Evolutionary conservation across 2,329 filamentous ascomycete genomes (phyloP), one percentile per base, ranked within the genome.

Genomic region (Apiospora malaysiana): DNA sequence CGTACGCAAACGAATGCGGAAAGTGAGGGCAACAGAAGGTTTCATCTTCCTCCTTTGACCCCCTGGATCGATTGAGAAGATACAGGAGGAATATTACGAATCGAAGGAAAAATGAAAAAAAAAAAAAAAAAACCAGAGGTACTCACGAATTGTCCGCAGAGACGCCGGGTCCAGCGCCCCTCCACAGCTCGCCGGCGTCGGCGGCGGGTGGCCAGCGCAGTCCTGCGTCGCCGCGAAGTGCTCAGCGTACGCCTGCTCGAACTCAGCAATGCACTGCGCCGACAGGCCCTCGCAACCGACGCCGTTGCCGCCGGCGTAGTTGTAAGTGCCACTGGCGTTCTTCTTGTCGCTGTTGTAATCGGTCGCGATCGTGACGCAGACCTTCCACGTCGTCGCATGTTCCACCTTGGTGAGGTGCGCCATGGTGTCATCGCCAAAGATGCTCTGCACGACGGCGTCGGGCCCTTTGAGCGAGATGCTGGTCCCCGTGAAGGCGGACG

Each of bases 361-460:
- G 1, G 76, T 73, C 18, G 77, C 70, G 16, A 78, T 69, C 18
- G 73, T 69, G 4, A 77, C 71, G 68, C 76, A 78, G 70, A 77
- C 77, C 72, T 77, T 78, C 77, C 77, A 78, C 43, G 77, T 77
- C 1, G 77, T 77, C 40, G 76, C 42, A 5, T 45, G 42, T 45
- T 45, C 42, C 10, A 18, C 42, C 42, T 45, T 45, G 42, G 42
- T 45, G 42, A 45, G 16, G 16, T 45, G 42, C 12, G 42, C 42
- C 42, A 16, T 75, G 42, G 76, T n/a, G 18, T 12, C 27, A n/a
- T 74, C 70, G 0, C 72, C 59, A 23, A 75, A 71, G 4, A 72
- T 51, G 1, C 45, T 46, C 10, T 70, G 73, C 7, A 76, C 66
- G n/a, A 72, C 23, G 12, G 27, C 70, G 1, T 70, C 70, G 12